Evolutionary conservation across 1,284 basidiomycete species (phyloP), one percentile per base, ranked within the genome.

Genomic region (Megacollybia platyphylla): DNA sequence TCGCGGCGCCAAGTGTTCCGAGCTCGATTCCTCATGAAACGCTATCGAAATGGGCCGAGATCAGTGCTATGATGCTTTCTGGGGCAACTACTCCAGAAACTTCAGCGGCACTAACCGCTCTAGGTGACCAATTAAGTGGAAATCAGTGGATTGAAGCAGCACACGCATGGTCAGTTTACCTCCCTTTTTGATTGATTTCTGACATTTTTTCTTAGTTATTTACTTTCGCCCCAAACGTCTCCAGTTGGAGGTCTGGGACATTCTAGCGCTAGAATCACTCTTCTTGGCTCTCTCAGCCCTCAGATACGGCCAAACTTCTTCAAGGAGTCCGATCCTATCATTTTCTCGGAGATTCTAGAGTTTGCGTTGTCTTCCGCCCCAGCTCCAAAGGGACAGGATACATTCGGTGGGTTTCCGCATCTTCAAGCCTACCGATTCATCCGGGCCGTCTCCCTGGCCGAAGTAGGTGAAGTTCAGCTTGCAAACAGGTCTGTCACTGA

Each of bases 271-370:
- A 76, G 85, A 24, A 63, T 88, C 34, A 66, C 76, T 9, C 61
- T 91, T 18, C 57, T 87, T 29, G 85, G 87, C 8, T 71, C 76
- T 18, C 72, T 68, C 39, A 77, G 64, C 55, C 82, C 81, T 0
- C 65, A 66, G 35, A 53, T 54, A 10, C 64, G 61, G 43, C 65
- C 73, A 0, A 67, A 62, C 30, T 83, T 81, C 54, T 65, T 71
- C 53, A 78, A 74, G 53, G 80, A 93, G 55, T 62, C 75, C 7
- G 93, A 97, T 57, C 66, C 81, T 5, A 70, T 92, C 46, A 76
- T 96, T 48, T 79, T 97, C 51, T 84, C 91, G 5, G 96, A 99
- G 64, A 82, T 97, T 34, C 67, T 84, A 7, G 96, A 99, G 62
- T 98, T 90, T 57, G 92, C 90, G 0, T 60, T 92, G 45, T 89